These are phyloP conservation scores for Penicillium odoratum DNA, from an alignment of 495 filamentous ascomycete genomes.

Conservation along the genomic window DNA sequence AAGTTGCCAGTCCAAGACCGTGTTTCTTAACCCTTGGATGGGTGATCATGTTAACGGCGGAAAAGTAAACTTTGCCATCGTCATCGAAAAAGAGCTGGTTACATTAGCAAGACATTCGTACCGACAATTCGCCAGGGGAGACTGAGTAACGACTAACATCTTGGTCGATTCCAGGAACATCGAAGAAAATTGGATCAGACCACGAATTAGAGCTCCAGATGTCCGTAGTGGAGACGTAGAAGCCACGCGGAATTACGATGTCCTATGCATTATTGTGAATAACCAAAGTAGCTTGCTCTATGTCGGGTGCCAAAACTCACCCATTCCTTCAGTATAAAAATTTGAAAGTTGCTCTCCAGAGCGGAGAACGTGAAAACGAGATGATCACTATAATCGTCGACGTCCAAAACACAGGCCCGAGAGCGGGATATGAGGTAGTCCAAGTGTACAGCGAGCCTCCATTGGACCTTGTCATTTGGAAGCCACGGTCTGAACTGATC, in stretches of 20 bases:
- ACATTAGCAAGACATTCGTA: background rate
- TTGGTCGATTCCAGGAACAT: slow-evolving; percentile 20
- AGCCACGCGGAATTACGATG: slow-evolving; percentile 1
- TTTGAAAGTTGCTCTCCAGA: slow-evolving; percentile 1
- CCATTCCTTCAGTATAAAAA: slow-evolving; percentile 10
- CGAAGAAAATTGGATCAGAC: slow-evolving; percentile 22
- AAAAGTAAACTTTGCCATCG: slow-evolving; percentile 18
- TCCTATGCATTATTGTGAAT: background rate
- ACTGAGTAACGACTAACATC: slow-evolving; percentile 8
- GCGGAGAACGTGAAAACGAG: background rate
- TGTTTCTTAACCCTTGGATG: slow-evolving; percentile 2
- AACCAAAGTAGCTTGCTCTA: too few relatives aligned
- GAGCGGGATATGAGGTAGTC: slow-evolving; percentile 1
- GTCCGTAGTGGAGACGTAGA: background rate
- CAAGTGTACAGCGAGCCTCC: slow-evolving; percentile 5
- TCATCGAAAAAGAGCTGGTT: slow-evolving; percentile 25
- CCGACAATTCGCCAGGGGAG: too few relatives aligned
- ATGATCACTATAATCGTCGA: background rate
- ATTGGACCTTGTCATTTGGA: slow-evolving; percentile 3
- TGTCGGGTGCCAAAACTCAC: background rate
- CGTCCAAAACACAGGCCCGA: slow-evolving; percentile 3
- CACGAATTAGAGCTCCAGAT: slow-evolving; percentile 18
- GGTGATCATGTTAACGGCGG: slow-evolving; percentile 1
- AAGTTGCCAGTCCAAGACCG: slow-evolving; percentile 11
- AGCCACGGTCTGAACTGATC: slow-evolving; percentile 2